phyloP scores from a whole-genome alignment of 352 stramenopile species.

The Phytophthora idaei region DNA sequence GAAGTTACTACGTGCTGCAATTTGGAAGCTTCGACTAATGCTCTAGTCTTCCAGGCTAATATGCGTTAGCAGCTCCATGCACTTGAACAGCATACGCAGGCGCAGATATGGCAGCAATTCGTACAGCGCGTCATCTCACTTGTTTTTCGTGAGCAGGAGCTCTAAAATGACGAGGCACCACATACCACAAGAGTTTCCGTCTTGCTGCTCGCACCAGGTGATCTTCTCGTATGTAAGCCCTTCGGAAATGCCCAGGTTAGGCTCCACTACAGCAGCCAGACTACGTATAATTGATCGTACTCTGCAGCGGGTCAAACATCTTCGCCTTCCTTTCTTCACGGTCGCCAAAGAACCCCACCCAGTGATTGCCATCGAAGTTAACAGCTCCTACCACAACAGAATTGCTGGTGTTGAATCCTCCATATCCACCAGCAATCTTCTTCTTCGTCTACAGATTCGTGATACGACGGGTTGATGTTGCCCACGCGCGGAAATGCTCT shows the following conservation, averaged over 20 bases:
- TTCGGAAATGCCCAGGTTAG: background rate
- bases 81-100: background rate
- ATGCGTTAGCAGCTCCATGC: background rate
- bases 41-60: background rate
- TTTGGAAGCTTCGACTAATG: too few species aligned
- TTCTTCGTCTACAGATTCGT: background rate
- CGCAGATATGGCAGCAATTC: background rate
- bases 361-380: background rate
- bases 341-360: background rate
- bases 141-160: background rate
- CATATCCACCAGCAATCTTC: background rate
- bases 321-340: background rate
- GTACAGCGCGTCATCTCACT: conserved; percentile 3
- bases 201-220: conserved; percentile 11
- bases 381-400: background rate
- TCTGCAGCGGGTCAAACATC: background rate
- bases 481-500: background rate
- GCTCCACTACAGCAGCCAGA: background rate
- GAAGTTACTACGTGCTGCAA: too few species aligned
- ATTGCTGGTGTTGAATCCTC: background rate
- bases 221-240: background rate
- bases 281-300: background rate
- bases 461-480: background rate
- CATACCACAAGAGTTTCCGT: conserved; percentile 12
- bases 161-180: conserved; percentile 7